Conservation (phyloP, 2,329 filamentous ascomycete genomes). For the Colletotrichum theobromicola region DNA sequence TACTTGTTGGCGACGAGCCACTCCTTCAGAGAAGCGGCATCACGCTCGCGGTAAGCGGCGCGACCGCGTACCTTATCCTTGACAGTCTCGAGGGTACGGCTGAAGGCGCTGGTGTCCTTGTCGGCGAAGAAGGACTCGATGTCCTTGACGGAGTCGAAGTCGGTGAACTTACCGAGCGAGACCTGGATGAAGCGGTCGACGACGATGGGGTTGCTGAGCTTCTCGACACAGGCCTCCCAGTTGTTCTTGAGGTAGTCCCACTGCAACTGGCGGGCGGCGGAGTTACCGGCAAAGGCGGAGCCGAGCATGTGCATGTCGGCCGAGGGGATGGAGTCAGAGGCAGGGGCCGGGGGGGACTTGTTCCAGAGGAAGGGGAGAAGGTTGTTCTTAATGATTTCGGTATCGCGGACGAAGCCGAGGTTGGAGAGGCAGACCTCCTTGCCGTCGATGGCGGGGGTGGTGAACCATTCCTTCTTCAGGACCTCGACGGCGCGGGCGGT, state of each 20-base stretch:
- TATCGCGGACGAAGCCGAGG: constrained; percentile 75
- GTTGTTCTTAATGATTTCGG: constrained; percentile 68
- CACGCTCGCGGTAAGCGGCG: constrained; percentile 81
- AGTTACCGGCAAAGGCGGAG: constrained; percentile 74
- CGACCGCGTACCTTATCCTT: constrained; percentile 85
- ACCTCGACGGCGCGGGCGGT: constrained; percentile 73
- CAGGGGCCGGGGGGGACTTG: constrained; percentile 52
- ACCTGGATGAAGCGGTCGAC: constrained; percentile 87
- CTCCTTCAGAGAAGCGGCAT: constrained; percentile 74
- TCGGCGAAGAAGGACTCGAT: constrained; percentile 84
- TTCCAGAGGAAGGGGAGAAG: constrained; percentile 82
- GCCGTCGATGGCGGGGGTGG: constrained; percentile 85
- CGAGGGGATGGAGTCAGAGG: constrained; percentile 72
- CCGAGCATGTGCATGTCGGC: constrained; percentile 89
- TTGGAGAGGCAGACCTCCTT: constrained; percentile 84
- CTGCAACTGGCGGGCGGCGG: constrained; percentile 72
- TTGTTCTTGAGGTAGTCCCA: constrained; percentile 89
- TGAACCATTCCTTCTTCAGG: constrained; percentile 85
- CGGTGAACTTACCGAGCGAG: constrained; percentile 79
- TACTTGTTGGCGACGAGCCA: constrained; percentile 71
- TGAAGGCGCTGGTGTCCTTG: constrained; percentile 86
- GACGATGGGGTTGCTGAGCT: constrained; percentile 83
- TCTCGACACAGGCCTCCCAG: constrained; percentile 76
- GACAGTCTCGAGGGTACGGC: constrained; percentile 84
- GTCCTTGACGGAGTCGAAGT: constrained; percentile 71